These are phyloP conservation scores for Paxillus ammoniavirescens DNA, from an alignment of 768 basidiomycete species.

Conservation along the genomic window DNA sequence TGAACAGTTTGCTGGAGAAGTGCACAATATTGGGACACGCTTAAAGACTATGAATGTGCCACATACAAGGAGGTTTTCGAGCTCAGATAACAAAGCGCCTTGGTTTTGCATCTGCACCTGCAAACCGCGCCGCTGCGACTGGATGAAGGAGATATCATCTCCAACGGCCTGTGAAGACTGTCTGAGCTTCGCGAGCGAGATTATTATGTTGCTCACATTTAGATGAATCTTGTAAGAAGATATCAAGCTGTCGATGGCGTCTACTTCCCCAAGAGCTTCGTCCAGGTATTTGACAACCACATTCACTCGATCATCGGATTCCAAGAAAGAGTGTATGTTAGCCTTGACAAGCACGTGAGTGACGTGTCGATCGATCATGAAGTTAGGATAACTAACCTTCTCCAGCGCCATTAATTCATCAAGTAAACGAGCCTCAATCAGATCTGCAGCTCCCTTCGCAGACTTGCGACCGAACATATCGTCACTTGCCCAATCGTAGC, in stretches of 20 bases:
- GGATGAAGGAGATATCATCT: constrained; percentile 95
- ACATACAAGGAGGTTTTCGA: constrained; percentile 82
- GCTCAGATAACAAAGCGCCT: constrained; percentile 74
- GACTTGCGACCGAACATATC: constrained; percentile 67
- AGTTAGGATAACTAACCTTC: constrained; percentile 53
- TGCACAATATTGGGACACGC: neutral
- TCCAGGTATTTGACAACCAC: constrained; percentile 87
- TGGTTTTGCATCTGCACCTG: constrained; percentile 99
- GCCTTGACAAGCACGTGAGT: constrained; percentile 50
- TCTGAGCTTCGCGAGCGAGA: constrained; percentile 11
- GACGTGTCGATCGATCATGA: neutral
- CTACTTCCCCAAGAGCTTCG: constrained; percentile 83
- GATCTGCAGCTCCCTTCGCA: constrained; percentile 74
- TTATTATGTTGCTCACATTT: constrained; percentile 57
- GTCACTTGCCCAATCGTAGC: constrained; percentile 94
- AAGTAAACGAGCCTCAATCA: constrained; percentile 85
- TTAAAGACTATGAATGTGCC: neutral
- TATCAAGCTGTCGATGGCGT: constrained; percentile 84
- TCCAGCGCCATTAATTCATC: constrained; percentile 93
- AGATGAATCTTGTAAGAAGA: constrained; percentile 96
- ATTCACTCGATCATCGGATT: constrained; percentile 88
- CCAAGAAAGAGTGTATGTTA: constrained; percentile 95
- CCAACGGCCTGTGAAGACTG: constrained; percentile 67
- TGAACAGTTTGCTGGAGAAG: constrained; percentile 82
- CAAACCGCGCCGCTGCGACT: constrained; percentile 92